Evolutionary conservation across 352 stramenopile species (phyloP), one percentile per base, ranked within the genome.

Genomic region (Pythium folliculosum): DNA sequence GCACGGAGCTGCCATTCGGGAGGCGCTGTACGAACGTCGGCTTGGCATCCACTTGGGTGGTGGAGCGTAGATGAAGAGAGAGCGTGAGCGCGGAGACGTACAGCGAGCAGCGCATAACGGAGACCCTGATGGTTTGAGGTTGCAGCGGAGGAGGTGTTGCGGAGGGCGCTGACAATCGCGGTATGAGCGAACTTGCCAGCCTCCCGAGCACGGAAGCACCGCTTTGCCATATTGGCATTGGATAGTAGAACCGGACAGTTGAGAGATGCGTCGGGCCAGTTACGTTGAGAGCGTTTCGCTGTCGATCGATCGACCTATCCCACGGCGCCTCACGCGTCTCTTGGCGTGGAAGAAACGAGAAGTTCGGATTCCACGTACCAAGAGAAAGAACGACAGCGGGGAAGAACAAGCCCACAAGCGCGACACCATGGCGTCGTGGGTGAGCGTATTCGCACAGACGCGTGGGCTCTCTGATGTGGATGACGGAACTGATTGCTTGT

Each of bases 1-100:
- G 37, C 9, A 93, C 74, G 0, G 63, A 69, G 3, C 72, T 65
- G 40, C 69, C 84, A 44, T 92, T 95, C 4, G 87, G 87, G 21
- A 95, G 72, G 7, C 68, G 75, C 49, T 77, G 49, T 9, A 92
- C 80, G 45, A 88, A 93, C 8, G 68, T 69, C 32, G 77, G 80
- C 12, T 65, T 77, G 23, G 70, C 78, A 16, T 30, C 38, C 0
- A 53, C 21, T 8, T 12, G 0, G 1, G 8, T 0, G 3, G 38
- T 5, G 21, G 19, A 38, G 21, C 19, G 2, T 3, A 43, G 38
- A 8, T 30, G 14, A 7, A 48, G 10, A 19, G 19, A 19, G 53
- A 63, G 17, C n/a, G 44, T 9, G 23, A 55, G 43, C 19, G 44
- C 35, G 27, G 30, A 9, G n/a, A 63, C 12, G 47, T 1, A 47